Evolutionary conservation across 1,284 basidiomycete species (phyloP).

Genomic region (Apiotrichum gamsii): DNA sequence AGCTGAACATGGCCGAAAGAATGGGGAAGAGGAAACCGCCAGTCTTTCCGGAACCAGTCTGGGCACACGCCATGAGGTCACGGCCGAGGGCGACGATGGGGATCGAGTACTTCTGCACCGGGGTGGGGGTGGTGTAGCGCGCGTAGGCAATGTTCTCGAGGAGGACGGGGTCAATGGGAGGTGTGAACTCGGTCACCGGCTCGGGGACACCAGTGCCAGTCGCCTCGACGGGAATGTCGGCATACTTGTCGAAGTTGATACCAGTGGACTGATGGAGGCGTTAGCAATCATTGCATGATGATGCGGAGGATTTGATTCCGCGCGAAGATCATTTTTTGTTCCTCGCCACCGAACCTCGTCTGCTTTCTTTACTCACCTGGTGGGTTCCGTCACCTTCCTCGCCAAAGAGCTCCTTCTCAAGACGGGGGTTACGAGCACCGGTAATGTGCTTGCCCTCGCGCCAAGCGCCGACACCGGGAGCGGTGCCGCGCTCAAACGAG

Average conservation of each 20-base stretch:
- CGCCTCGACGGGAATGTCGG: constrained; percentile 98
- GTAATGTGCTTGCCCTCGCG: constrained; percentile 79
- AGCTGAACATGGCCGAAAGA: constrained; percentile 83
- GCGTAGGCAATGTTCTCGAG: constrained; percentile 91
- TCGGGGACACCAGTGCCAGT: constrained; percentile 94
- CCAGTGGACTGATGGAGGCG: constrained; percentile 80
- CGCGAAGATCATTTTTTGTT: constrained; percentile 2
- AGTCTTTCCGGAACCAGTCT: constrained; percentile 99
- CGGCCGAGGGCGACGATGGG: constrained; percentile 86
- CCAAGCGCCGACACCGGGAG: constrained; percentile 74
- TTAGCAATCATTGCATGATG: constrained; percentile 40
- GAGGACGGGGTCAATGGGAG: constrained; percentile 87
- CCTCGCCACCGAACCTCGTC: too few species aligned
- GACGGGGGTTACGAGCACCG: constrained; percentile 71
- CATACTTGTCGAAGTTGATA: constrained; percentile 99
- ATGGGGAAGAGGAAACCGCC: constrained; percentile 99
- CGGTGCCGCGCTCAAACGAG: constrained; percentile 39
- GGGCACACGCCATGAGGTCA: constrained; percentile 99
- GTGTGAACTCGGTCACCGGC: constrained; percentile 80
- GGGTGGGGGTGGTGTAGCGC: constrained; percentile 90
- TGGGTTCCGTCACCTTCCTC: constrained; percentile 65
- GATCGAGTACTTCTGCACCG: constrained; percentile 99
- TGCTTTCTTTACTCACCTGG: constrained; percentile 47
- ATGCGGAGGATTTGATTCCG: constrained; percentile 12
- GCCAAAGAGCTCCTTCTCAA: constrained; percentile 95